Percentiles rank a stretch among this genome's conserved stretches.
Evolutionary conservation across 257 asterid genomes (phyloP).

Genomic region (Parsonsia alboflavescens): DNA sequence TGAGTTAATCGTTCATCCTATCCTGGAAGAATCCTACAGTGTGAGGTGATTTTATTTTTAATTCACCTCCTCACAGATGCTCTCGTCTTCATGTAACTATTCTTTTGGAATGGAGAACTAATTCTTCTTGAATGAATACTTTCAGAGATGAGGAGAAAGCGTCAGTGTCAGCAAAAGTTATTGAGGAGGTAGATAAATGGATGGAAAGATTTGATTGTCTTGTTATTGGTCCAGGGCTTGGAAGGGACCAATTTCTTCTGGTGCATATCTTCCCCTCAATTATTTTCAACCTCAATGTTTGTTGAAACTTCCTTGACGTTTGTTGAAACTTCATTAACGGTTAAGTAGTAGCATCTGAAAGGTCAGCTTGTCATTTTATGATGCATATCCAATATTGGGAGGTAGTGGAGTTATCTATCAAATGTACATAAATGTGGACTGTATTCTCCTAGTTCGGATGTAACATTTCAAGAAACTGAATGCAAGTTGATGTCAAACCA

Average conservation of each 20-base stretch:
- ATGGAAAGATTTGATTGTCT: conserved; percentile 96
- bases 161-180: conserved; percentile 57
- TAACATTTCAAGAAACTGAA: not conserved
- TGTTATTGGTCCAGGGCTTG: conserved; percentile 96
- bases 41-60: conserved; percentile 48
- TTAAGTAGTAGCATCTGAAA: not conserved
- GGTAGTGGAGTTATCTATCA: not conserved
- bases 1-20: conserved; percentile 92
- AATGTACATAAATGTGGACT: not conserved
- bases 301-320: not conserved
- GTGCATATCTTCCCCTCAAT: conserved; percentile 34
- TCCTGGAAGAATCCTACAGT: conserved; percentile 86
- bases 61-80: not conserved
- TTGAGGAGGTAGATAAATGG: conserved; percentile 90
- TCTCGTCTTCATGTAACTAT: not conserved
- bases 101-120: conserved; percentile 20
- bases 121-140: conserved; percentile 23
- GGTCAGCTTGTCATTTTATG: not conserved
- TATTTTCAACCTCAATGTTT: not conserved
- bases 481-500: conserved; percentile 1
- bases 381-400: not conserved
- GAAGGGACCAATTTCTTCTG: conserved; percentile 93
- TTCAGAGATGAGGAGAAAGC: conserved; percentile 76
- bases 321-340: not conserved
- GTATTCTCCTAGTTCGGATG: not conserved